Evolutionary conservation across 2,329 filamentous ascomycete species (phyloP).

Genomic region (Venturia aucupariae): DNA sequence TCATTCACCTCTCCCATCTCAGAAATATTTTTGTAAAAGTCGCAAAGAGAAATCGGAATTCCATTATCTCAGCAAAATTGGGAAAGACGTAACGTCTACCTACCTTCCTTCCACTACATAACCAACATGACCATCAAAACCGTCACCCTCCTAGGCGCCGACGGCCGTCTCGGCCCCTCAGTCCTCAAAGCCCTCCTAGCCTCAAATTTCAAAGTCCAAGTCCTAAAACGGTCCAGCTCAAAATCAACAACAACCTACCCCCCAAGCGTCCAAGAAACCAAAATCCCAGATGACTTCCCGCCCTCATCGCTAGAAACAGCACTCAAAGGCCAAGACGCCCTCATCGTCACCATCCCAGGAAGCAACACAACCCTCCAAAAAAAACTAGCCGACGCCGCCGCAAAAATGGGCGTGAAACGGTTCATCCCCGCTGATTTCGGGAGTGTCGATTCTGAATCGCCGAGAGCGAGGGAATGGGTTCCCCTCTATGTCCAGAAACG

Average conservation of each 20-base stretch:
- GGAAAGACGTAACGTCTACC: too few species aligned
- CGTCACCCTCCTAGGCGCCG: slow-evolving; percentile 21
- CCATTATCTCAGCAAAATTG: too few species aligned
- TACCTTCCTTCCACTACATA: too few species aligned
- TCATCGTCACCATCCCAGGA: slow-evolving; percentile 14
- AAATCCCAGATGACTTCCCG: slow-evolving; percentile 7
- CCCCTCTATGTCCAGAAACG: slow-evolving; percentile 11
- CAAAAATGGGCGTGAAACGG: slow-evolving; percentile 12
- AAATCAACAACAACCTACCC: slow-evolving; percentile 24
- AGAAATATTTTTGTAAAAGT: background rate
- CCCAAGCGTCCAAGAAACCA: background rate
- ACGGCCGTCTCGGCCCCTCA: slow-evolving; percentile 26
- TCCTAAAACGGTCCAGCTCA: slow-evolving; percentile 27
- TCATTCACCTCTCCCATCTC: background rate
- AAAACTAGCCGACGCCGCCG: slow-evolving; percentile 6
- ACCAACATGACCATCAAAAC: slow-evolving; percentile 18
- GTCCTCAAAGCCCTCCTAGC: slow-evolving; percentile 26
- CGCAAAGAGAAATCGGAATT: too few species aligned
- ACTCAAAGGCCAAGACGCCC: slow-evolving; percentile 17
- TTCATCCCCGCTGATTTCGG: slow-evolving; percentile 16
- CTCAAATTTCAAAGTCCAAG: slow-evolving; percentile 25
- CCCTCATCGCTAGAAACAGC: slow-evolving; percentile 7
- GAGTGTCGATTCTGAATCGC: background rate
- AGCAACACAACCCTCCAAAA: slow-evolving; percentile 6
- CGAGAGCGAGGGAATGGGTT: slow-evolving; percentile 6